Conservation (phyloP, 2,329 filamentous ascomycete genomes). For the Geosmithia morbida region DNA sequence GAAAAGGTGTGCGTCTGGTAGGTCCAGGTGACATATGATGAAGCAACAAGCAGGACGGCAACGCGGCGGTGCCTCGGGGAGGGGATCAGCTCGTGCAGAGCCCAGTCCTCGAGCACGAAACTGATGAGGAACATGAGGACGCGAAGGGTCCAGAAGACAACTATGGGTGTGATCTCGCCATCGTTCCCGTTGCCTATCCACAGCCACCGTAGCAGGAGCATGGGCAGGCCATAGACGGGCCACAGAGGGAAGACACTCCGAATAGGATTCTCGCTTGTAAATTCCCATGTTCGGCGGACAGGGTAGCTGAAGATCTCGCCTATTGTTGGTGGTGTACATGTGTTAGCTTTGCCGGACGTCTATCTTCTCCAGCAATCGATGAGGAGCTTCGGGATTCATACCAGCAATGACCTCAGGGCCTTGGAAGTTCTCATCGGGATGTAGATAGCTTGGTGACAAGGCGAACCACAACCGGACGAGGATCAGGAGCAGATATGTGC, state of each 20-base stretch:
- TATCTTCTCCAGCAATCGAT: not conserved
- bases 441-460: constrained; percentile 86
- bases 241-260: constrained; percentile 95
- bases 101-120: constrained; percentile 97
- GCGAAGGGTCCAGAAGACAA: constrained; percentile 80
- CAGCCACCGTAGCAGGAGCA: constrained; percentile 84
- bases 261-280: constrained; percentile 74
- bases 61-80: constrained; percentile 56
- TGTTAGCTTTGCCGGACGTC: not conserved
- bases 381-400: constrained; percentile 28
- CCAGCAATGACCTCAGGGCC: constrained; percentile 94
- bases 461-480: constrained; percentile 88
- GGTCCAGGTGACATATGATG: constrained; percentile 97
- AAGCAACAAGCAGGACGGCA: constrained; percentile 75
- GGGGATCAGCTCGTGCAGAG: constrained; percentile 77
- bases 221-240: constrained; percentile 86
- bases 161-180: constrained; percentile 64
- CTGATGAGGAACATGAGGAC: constrained; percentile 87
- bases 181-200: constrained; percentile 74
- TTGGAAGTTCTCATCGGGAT: constrained; percentile 98
- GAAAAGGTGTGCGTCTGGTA: constrained; percentile 98
- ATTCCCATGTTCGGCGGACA: constrained; percentile 87
- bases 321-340: constrained; percentile 18
- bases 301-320: constrained; percentile 90
- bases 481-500: constrained; percentile 72